Evolutionary conservation across 1,284 basidiomycete genomes (phyloP).

Genomic region (Naganishia cerealis): DNA sequence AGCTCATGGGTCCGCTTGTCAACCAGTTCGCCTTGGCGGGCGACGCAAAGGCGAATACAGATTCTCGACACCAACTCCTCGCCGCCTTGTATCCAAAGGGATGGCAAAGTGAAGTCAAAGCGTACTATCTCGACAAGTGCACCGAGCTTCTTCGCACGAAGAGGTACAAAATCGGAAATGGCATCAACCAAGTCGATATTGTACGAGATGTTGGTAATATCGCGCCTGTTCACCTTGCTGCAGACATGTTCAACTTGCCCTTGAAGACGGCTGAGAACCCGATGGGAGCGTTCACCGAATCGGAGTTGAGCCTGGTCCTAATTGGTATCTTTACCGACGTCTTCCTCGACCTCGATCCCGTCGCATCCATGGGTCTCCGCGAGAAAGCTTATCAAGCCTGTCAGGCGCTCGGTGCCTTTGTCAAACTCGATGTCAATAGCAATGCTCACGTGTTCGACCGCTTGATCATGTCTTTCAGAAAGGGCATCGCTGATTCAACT

Average conservation of each 20-base stretch:
- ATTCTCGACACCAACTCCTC: background rate
- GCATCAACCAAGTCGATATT: conserved; percentile 1
- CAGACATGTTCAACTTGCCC: background rate
- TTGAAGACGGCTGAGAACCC: conserved; percentile 1
- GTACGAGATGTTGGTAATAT: conserved; percentile 1
- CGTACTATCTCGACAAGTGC: background rate
- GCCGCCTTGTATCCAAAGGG: background rate
- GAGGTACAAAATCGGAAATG: conserved; percentile 1
- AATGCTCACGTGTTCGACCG: background rate
- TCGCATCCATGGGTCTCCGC: background rate
- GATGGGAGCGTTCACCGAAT: conserved; percentile 1
- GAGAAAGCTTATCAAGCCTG: background rate
- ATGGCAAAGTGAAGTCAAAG: conserved; percentile 4
- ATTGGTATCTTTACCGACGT: conserved; percentile 4
- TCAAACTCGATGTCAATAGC: background rate
- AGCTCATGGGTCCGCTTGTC: background rate
- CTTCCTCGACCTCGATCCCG: background rate
- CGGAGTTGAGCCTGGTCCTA: background rate
- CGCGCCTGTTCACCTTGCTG: background rate
- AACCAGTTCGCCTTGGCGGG: background rate
- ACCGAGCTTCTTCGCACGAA: background rate
- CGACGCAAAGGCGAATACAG: background rate
- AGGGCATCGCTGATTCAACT: background rate
- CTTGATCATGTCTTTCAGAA: background rate
- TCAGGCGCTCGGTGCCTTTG: background rate